These are phyloP conservation scores for Irpex sp. DNA, from an alignment of 1,284 basidiomycete genomes.

Conservation along the genomic window DNA sequence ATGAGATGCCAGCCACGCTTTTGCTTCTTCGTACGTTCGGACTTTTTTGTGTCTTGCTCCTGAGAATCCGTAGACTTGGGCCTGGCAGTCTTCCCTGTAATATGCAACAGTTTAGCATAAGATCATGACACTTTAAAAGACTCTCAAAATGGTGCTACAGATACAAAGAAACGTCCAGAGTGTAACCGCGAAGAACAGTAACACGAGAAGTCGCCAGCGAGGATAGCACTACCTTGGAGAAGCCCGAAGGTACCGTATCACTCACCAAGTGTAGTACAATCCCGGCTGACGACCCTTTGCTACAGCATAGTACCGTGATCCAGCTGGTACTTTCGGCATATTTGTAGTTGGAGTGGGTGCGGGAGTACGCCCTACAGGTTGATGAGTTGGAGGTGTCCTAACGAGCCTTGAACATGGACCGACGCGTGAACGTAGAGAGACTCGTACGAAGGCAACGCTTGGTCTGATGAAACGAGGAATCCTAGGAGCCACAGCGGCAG, in stretches of 20 bases:
- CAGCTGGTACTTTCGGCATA: conserved; percentile 20
- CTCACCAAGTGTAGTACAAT: conserved; percentile 25
- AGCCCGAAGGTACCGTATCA: background rate
- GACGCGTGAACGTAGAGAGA: background rate
- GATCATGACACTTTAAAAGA: background rate
- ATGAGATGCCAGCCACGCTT: conserved; percentile 23
- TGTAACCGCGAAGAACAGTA: too few relatives aligned
- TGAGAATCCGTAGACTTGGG: conserved; percentile 53
- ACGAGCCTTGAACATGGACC: background rate
- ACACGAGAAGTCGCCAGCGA: background rate
- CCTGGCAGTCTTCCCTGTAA: conserved; percentile 54
- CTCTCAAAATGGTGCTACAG: background rate
- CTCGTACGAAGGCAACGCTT: background rate
- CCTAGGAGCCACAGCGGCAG: background rate
- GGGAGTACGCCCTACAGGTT: background rate
- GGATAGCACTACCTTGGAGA: conserved; percentile 2
- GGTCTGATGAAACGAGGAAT: background rate
- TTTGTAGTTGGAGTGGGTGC: conserved; percentile 7
- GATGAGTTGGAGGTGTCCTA: background rate
- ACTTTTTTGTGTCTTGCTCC: conserved; percentile 68
- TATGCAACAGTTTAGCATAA: background rate
- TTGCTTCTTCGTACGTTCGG: conserved; percentile 45
- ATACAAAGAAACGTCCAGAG: too few relatives aligned
- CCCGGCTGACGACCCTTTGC: conserved; percentile 23
- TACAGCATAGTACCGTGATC: conserved; percentile 25